Evolutionary conservation across 768 basidiomycete genomes (phyloP).

Genomic region (Phanerochaete sordida): DNA sequence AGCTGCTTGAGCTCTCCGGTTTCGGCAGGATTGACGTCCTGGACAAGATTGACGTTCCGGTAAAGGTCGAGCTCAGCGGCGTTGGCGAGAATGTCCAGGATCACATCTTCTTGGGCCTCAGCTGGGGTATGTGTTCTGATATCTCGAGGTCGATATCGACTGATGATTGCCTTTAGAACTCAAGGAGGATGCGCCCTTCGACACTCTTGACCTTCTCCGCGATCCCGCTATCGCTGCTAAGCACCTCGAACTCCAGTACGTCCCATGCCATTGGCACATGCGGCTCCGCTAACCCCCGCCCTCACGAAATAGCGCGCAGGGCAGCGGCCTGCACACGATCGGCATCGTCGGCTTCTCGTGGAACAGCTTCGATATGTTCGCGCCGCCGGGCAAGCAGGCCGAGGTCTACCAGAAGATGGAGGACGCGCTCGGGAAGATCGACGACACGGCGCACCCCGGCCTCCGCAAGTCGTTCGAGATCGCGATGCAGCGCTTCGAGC

Average conservation of each 20-base stretch:
- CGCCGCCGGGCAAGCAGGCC: slow-evolving; percentile 13
- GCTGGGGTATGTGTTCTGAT: slow-evolving; percentile 15
- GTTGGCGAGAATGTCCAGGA: slow-evolving; percentile 50
- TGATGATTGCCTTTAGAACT: slow-evolving; percentile 1
- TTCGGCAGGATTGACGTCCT: slow-evolving; percentile 38
- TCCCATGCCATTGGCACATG: neutral
- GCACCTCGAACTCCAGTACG: slow-evolving; percentile 25
- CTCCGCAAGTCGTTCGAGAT: slow-evolving; percentile 38
- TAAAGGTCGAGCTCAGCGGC: slow-evolving; percentile 37
- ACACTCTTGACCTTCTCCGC: slow-evolving; percentile 15
- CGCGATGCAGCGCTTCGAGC: slow-evolving; percentile 30
- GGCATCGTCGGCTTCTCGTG: slow-evolving; percentile 26
- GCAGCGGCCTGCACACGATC: slow-evolving; percentile 24
- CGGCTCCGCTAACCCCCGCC: neutral
- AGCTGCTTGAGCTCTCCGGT: slow-evolving; percentile 48
- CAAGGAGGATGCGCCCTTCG: slow-evolving; percentile 12
- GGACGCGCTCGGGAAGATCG: slow-evolving; percentile 4
- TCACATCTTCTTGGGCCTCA: slow-evolving; percentile 26
- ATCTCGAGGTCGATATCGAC: neutral
- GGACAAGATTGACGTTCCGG: slow-evolving; percentile 29
- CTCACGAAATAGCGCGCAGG: too few species aligned
- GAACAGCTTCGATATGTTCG: slow-evolving; percentile 19
- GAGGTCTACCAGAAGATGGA: slow-evolving; percentile 2
- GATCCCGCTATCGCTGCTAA: slow-evolving; percentile 11
- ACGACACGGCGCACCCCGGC: slow-evolving; percentile 26